Base-by-base conservation (phyloP, 1,284 basidiomycete genomes). In the Pseudozyma sp. region DNA sequence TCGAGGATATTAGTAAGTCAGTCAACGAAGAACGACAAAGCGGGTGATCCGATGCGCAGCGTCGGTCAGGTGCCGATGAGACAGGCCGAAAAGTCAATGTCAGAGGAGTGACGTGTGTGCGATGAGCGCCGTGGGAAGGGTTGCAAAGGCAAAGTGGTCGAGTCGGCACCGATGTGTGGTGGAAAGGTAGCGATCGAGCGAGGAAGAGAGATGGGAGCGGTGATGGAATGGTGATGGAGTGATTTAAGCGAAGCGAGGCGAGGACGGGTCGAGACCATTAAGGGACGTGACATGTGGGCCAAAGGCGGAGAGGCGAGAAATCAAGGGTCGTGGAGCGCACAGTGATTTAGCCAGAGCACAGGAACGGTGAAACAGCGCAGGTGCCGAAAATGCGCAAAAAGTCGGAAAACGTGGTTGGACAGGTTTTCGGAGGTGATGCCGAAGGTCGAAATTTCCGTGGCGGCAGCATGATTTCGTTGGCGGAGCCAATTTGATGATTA, bases 181-280 rank as follows among this genome's bases (percentile, higher is more conserved):
- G 19, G 31, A 31, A 14, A 9, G 14, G 16, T 43, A 6, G 37
- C 43, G 47, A 42, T 8, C 35, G 35, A 37, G 35, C 35, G 35
- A 37, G 35, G 14, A 14, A 37, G 35, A 37, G 35, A 24, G 24
- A 24, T 24, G 24, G 24, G 24, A 24, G 24, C 24, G 24, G 24
- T 24, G 24, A 24, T 24, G 24, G 24, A 24, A 2, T 24, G 24
- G 24, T 24, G 24, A 24, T 24, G 2, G 2, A 4, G 35, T 37
- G 35, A 37, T 3, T 49, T 54, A n/a, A 33, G 56, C 37, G 42
- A 51, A 52, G 56, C 49, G 50, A 46, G 19, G 49, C 17, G 50
- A 52, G 33, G 49, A 7, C 30, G 49, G 37, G 43, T 37, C 43
- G 49, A 59, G 49, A 47, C 34, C 29, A 46, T 33, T 29, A 9